Evolutionary conservation across 495 filamentous ascomycete species (phyloP), one percentile per base, ranked within the genome.

Genomic region (Penicillium cosmopolitanum): DNA sequence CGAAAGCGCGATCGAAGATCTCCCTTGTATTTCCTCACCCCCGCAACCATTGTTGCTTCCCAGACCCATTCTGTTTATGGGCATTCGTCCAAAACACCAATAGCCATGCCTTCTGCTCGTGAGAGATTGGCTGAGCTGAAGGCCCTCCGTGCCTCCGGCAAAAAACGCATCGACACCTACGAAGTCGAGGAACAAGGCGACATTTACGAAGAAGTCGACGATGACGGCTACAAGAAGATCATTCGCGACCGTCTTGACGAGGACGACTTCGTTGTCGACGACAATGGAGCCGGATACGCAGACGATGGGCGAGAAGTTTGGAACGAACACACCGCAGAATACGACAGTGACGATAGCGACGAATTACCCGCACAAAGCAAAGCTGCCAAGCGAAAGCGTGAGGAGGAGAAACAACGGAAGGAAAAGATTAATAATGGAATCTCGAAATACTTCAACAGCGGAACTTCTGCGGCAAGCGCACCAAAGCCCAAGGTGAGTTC

Each of bases 271-370:
- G 94, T 98, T 55, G 91, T 98, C 53, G 91, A 96, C 73, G 90
- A 95, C 74, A 93, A 96, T 75, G 93, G 92, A 52, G 90, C 90
- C 60, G 91, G 92, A 25, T 98, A 98, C 70, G 94, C 90, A 52
- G 95, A 98, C 68, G 96, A 98, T 70, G 95, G 95, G 56, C 90
- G 95, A 51, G 95, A 98, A 70, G 95, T 97, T 47, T 98, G 95
- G 96, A 92, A 96, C 56, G 85, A 89, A 61, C 82, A 76, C 18
- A 74, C 65, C 12, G 70, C 57, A 11, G 64, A 73, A 42, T 87
- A 91, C 65, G 80, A 86, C 60, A 86, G 87, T 62, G 80, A 77
- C 34, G 82, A 80, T 7, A 91, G 90, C 63, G 91, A 89, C 18
- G 90, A 89, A 53, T 66, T 85, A 50, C 82, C 86, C 13, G 73